These are phyloP conservation scores for Pleurotus tuber-regium DNA, from an alignment of 768 basidiomycete genomes.

Conservation along the genomic window DNA sequence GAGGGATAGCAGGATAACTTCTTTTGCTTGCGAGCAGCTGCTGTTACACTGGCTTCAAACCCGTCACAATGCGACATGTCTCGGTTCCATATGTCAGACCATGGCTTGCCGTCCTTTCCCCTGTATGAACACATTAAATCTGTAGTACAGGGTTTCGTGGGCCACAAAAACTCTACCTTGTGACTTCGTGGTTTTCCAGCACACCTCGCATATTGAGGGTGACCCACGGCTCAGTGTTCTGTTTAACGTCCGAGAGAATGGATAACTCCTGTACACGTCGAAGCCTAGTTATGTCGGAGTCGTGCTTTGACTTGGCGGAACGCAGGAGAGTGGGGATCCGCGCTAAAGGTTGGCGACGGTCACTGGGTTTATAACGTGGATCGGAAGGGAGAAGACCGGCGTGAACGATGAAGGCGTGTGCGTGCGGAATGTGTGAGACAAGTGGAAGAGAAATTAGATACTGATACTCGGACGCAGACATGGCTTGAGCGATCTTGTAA, in stretches of 20 bases:
- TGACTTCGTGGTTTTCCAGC: slow-evolving; percentile 37
- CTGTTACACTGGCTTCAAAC: slow-evolving; percentile 28
- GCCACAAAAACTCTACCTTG: slow-evolving; percentile 40
- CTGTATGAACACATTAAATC: slow-evolving; percentile 12
- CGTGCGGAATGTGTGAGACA: slow-evolving; percentile 67
- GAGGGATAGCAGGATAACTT: slow-evolving; percentile 64
- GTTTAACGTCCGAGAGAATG: slow-evolving; percentile 65
- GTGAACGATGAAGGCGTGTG: slow-evolving; percentile 79
- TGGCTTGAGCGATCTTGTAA: slow-evolving; percentile 67
- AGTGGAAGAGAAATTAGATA: slow-evolving; percentile 79
- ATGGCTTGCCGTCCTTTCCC: slow-evolving; percentile 57
- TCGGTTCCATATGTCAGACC: slow-evolving; percentile 74
- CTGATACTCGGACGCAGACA: slow-evolving; percentile 60
- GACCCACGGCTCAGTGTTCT: slow-evolving; percentile 78
- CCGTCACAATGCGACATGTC: slow-evolving; percentile 61
- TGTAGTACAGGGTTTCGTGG: too few relatives aligned
- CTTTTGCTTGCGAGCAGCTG: slow-evolving; percentile 20
- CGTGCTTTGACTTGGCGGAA: slow-evolving; percentile 6
- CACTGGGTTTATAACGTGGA: slow-evolving; percentile 46
- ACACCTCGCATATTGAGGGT: slow-evolving; percentile 71
- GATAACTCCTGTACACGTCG: slow-evolving; percentile 65
- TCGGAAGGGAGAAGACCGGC: slow-evolving; percentile 79
- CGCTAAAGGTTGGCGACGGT: slow-evolving; percentile 69
- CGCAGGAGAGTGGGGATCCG: slow-evolving; percentile 39
- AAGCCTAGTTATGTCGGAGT: slow-evolving; percentile 26